Percentiles rank a stretch among this genome's conserved stretches.
Conservation (phyloP, 2,329 filamentous ascomycete genomes). For the Penicillium polonicum region DNA sequence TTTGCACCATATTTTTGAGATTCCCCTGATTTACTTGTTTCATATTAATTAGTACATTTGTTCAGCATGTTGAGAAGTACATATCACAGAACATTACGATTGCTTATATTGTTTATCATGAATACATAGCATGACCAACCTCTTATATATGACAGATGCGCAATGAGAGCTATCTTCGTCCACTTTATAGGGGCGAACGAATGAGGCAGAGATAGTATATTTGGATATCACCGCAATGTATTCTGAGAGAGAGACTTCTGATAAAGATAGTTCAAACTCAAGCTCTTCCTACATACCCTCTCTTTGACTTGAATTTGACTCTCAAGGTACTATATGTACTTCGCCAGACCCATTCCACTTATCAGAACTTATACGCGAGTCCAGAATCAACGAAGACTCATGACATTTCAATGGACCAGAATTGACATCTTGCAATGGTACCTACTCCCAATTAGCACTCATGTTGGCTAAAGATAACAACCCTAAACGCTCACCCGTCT, state of each 20-base stretch:
- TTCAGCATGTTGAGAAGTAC: constrained; percentile 21
- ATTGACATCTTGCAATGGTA: background rate
- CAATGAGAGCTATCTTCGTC: background rate
- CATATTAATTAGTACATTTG: constrained; percentile 19
- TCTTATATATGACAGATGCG: background rate
- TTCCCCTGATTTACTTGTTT: constrained; percentile 18
- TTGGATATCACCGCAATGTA: background rate
- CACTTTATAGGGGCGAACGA: background rate
- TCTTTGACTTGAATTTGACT: background rate
- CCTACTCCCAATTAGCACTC: background rate
- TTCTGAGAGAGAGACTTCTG: too few relatives aligned
- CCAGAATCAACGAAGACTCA: background rate
- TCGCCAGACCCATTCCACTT: background rate
- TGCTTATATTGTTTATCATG: constrained; percentile 1
- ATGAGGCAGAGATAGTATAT: background rate
- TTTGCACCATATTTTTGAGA: constrained; percentile 17
- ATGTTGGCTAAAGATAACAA: background rate
- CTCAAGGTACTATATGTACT: background rate
- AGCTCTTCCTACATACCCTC: too few relatives aligned
- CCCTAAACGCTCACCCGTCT: background rate
- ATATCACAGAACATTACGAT: constrained; percentile 15
- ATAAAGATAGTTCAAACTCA: background rate
- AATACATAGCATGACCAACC: background rate
- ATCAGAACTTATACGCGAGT: background rate
- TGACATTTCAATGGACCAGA: background rate